Percentiles rank a stretch among this genome's conserved stretches.
These are phyloP conservation scores for Trametopsis cervina DNA, from an alignment of 768 basidiomycete genomes.

Conservation along the genomic window DNA sequence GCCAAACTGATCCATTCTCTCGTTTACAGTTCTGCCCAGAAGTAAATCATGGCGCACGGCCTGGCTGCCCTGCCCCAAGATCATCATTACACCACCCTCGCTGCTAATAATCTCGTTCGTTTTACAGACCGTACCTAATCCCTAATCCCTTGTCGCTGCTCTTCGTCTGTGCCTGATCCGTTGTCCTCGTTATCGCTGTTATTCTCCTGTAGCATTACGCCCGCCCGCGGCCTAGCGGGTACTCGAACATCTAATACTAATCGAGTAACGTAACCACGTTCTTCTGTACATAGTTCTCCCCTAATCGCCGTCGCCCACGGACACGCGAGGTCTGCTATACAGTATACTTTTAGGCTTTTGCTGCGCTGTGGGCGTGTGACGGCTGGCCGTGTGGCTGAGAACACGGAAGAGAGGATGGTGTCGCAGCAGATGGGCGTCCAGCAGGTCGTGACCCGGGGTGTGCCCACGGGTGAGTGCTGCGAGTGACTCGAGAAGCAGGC, in stretches of 20 bases:
- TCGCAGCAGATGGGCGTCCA: neutral
- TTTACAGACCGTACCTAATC: no score
- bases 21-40: conserved; percentile 5
- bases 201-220: conserved; percentile 11
- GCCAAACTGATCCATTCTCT: neutral
- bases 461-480: no score
- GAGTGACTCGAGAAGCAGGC: no score
- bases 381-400: conserved; percentile 11
- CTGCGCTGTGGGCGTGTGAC: neutral
- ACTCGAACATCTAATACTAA: neutral
- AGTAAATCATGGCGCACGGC: no score
- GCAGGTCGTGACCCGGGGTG: no score
- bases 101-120: no score
- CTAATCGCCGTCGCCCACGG: neutral
- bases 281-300: conserved; percentile 1
- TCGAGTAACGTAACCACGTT: neutral
- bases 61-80: no score
- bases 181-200: conserved; percentile 1
- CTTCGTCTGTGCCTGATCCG: neutral
- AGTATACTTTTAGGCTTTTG: conserved; percentile 7
- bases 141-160: neutral
- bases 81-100: neutral
- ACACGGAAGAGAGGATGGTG: conserved; percentile 2
- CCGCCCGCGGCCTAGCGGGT: neutral
- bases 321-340: conserved; percentile 1